A percentile compares a stretch with the other conserved stretches of the same genome.
phyloP scores from a whole-genome alignment of 2,329 filamentous ascomycete genomes.

The Diaporthe longicolla region DNA sequence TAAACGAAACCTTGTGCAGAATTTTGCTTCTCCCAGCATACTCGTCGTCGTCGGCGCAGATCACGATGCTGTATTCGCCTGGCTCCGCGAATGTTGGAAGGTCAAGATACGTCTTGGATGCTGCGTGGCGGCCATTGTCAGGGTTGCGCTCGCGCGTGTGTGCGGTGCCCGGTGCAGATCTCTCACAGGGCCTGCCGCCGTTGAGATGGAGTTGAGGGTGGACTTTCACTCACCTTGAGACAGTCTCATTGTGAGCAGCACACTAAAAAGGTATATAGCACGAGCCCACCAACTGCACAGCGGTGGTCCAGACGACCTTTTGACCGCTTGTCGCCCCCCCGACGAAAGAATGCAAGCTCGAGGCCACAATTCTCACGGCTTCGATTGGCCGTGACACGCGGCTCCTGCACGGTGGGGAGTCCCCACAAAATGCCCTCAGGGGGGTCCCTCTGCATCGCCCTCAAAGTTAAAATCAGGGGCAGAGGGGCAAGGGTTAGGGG shows the following conservation, averaged over 20 bases:
- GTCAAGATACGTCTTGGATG: conserved; percentile 43
- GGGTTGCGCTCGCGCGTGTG: conserved; percentile 1
- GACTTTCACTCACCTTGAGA: conserved; percentile 40
- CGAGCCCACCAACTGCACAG: conserved; percentile 38
- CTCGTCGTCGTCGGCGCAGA: conserved; percentile 43
- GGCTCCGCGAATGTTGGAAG: conserved; percentile 42
- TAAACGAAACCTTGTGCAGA: conserved; percentile 40
- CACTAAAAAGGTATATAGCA: conserved; percentile 40
- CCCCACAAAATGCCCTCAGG: conserved; percentile 35
- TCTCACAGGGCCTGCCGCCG: background rate
- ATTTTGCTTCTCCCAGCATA: conserved; percentile 42
- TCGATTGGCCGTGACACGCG: conserved; percentile 36
- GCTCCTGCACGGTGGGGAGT: conserved; percentile 34
- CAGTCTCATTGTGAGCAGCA: conserved; percentile 42
- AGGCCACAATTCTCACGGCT: conserved; percentile 38
- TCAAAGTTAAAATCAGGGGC: conserved; percentile 31
- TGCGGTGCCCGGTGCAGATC: conserved; percentile 11
- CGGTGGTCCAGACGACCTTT: conserved; percentile 40
- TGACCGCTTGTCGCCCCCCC: conserved; percentile 40
- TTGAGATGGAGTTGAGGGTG: background rate
- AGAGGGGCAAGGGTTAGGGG: conserved; percentile 31
- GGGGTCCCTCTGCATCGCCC: conserved; percentile 1
- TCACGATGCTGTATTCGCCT: conserved; percentile 42
- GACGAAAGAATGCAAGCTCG: conserved; percentile 37
- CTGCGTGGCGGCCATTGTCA: conserved; percentile 40